Conservation (phyloP, 768 basidiomycete species). For the Pleurotus salmoneostramineus region DNA sequence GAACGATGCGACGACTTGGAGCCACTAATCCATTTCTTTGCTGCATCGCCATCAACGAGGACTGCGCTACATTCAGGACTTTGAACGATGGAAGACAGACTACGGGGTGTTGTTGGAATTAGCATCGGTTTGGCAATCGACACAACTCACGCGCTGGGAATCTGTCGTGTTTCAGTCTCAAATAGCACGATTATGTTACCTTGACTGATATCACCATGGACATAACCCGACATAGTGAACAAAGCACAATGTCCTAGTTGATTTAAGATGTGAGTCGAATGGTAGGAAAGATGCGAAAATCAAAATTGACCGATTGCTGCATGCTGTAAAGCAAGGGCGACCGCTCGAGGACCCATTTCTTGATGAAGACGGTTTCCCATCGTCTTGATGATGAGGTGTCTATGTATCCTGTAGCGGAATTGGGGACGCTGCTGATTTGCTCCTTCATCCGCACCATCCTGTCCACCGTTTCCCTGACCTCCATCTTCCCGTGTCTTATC, state of each 20-base stretch:
- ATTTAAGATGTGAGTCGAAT: neutral
- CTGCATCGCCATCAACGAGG: conserved; percentile 9
- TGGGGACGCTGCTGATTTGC: neutral
- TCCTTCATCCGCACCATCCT: neutral
- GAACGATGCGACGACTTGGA: neutral
- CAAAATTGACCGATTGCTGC: conserved; percentile 6
- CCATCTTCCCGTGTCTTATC: neutral
- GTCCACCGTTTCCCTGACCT: neutral
- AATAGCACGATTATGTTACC: conserved; percentile 9
- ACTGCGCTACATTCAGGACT: conserved; percentile 4
- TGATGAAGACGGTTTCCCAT: neutral
- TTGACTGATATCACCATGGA: conserved; percentile 8
- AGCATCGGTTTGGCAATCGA: neutral
- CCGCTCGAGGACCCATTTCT: neutral
- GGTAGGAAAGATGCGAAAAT: neutral
- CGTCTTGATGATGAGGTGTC: neutral
- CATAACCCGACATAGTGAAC: neutral
- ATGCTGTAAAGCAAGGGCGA: neutral
- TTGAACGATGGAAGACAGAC: neutral
- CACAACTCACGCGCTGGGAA: neutral
- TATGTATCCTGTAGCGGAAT: neutral
- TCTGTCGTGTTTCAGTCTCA: neutral
- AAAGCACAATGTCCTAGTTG: conserved; percentile 5
- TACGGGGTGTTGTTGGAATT: neutral
- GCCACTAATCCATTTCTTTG: conserved; percentile 3